Base-by-base conservation (phyloP, 2,329 filamentous ascomycete species). In the Colletotrichum orbiculare region DNA sequence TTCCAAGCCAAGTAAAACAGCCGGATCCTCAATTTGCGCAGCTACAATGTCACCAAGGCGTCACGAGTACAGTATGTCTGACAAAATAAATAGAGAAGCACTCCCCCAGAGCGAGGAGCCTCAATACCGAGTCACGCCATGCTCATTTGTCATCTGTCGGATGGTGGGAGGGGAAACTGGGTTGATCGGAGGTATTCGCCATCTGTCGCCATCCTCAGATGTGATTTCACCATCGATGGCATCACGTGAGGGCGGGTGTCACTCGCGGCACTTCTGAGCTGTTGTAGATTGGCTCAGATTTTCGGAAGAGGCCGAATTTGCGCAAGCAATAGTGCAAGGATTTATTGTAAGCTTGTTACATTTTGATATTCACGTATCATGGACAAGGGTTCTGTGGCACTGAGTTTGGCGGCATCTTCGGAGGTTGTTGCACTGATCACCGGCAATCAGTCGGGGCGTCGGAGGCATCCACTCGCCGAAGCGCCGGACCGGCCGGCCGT, bases 131-230 rank as follows among this genome's bases (percentile, higher is more conserved):
- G 62, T 62, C 37, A 53, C 9, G 10, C 42, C 58, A 57, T 17
- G 2, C 17, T 2, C 42, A 62, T 65, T 62, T 65, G 52, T 65
- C 58, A 65, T 57, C 62, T 56, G 11, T 45, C 25, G 33, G 13
- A 43, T 45, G 53, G 10, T 12, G 42, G 13, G 37, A 55, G 46
- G 25, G 46, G 47, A 12, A 13, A 43, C 25, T 56, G 62, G 52
- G 52, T 47, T 62, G 58, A 56, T 62, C 56, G 45, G 56, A 54
- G n/a, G 46, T n/a, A 55, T 64, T 56, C 58, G 62, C 58, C 58
- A 65, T 65, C 58, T 65, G 58, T 65, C 62, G 62, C 52, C 58
- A 65, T 65, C 62, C 52, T 62, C 46, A 45, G 41, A 65, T n/a
- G 52, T 48, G 58, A 65, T 65, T 48, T 62, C 58, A 62, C 58